Evolutionary conservation across 2,329 filamentous ascomycete species (phyloP), one percentile per base, ranked within the genome.

Genomic region (Xylariales sp.): DNA sequence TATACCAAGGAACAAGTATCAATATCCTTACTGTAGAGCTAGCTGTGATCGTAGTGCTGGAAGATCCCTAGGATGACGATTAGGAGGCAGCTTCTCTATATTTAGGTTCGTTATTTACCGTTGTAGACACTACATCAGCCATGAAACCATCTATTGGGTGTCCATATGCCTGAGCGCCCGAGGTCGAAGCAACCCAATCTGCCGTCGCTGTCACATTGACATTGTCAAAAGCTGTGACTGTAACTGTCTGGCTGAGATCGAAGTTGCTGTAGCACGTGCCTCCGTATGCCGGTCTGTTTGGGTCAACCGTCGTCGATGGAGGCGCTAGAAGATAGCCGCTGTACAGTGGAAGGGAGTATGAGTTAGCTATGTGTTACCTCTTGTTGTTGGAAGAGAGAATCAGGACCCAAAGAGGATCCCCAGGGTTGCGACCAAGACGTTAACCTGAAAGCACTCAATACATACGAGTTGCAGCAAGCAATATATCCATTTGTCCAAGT

Each of bases 401-500:
- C n/a, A n/a, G n/a, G n/a, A n/a, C n/a, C n/a, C n/a, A n/a, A n/a
- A n/a, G n/a, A n/a, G n/a, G n/a, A n/a, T n/a, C n/a, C n/a, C n/a
- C n/a, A n/a, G n/a, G n/a, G n/a, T n/a, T n/a, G n/a, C n/a, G n/a
- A n/a, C n/a, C n/a, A n/a, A n/a, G n/a, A n/a, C n/a, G n/a, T n/a
- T n/a, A n/a, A n/a, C n/a, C n/a, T n/a, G n/a, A n/a, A n/a, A n/a
- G n/a, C n/a, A n/a, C n/a, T n/a, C n/a, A n/a, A 7, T 18, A 49
- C 46, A 33, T 38, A 52, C 48, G 15, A n/a, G 5, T 47, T 44
- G 35, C 50, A 52, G 25, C 45, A 52, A 8, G 47, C 50, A 36
- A 44, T 46, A 34, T 52, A 52, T 16, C 32, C 40, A 18, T 46
- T 15, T 13, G 14, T 40, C 5, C 10, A 10, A 2, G 32, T 21